Conservation (phyloP, 441 rosid species). For the Iberis amara region DNA sequence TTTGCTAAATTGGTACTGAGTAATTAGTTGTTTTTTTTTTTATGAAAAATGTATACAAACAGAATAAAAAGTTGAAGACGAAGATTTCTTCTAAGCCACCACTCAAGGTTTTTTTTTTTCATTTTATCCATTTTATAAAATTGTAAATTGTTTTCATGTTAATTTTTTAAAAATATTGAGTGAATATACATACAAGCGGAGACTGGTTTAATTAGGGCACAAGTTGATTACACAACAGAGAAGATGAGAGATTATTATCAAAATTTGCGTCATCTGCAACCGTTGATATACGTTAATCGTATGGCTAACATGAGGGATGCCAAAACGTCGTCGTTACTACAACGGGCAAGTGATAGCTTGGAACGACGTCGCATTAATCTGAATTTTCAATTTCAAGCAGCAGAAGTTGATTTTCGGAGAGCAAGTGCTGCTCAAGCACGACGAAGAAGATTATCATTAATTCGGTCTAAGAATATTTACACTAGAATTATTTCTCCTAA, state of each 20-base stretch:
- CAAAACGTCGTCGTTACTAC: not conserved
- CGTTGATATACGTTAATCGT: slow-evolving; percentile 17
- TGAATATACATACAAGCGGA: slow-evolving; percentile 12
- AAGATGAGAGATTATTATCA: not conserved
- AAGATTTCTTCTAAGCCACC: too few relatives aligned
- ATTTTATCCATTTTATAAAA: too few relatives aligned
- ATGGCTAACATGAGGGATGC: not conserved
- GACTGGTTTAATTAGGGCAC: slow-evolving; percentile 17
- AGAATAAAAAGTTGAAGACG: too few relatives aligned
- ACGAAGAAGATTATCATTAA: slow-evolving; percentile 23
- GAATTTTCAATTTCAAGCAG: slow-evolving; percentile 28
- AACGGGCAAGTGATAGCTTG: not conserved
- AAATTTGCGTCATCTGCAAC: slow-evolving; percentile 9
- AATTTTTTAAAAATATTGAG: slow-evolving; percentile 6
- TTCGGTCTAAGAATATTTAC: slow-evolving; percentile 20
- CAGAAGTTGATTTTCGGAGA: slow-evolving; percentile 3
- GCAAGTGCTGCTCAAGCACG: slow-evolving; percentile 29
- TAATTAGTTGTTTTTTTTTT: too few relatives aligned
- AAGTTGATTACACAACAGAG: slow-evolving; percentile 7
- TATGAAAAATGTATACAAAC: too few relatives aligned
- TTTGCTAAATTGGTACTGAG: too few relatives aligned
- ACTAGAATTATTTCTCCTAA: slow-evolving; percentile 10
- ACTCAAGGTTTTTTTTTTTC: too few relatives aligned
- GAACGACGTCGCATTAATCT: slow-evolving; percentile 26
- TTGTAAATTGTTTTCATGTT: too few relatives aligned